A percentile compares a stretch with the other conserved stretches of the same genome.
Evolutionary conservation across 371 early-diverging fungal species (phyloP).

Genomic region (Coemansia sp.): DNA sequence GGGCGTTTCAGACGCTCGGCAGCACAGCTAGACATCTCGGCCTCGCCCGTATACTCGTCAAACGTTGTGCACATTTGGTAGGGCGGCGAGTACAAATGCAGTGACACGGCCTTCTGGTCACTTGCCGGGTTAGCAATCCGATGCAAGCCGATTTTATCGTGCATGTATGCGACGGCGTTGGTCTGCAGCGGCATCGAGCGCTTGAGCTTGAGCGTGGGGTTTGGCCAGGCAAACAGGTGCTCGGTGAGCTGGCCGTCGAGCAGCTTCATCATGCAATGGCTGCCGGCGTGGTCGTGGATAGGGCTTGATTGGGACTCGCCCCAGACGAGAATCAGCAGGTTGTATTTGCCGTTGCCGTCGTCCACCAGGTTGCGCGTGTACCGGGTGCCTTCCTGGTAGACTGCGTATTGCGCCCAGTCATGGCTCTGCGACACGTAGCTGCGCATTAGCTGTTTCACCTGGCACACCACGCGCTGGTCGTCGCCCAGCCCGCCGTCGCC

Average conservation of each 20-base stretch:
- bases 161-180: conserved; percentile 85
- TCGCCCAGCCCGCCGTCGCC: conserved; percentile 35
- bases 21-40: conserved; percentile 51
- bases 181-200: conserved; percentile 55
- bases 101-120: conserved; percentile 72
- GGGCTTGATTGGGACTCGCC: conserved; percentile 76
- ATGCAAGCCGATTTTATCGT: conserved; percentile 89
- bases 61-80: conserved; percentile 83
- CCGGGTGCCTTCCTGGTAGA: conserved; percentile 69
- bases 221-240: conserved; percentile 78
- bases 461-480: conserved; percentile 22
- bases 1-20: conserved; percentile 22
- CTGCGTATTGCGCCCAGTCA: conserved; percentile 79
- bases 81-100: conserved; percentile 93
- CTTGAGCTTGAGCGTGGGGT: conserved; percentile 36
- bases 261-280: conserved; percentile 94
- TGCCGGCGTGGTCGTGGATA: conserved; percentile 91
- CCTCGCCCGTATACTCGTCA: conserved; percentile 70
- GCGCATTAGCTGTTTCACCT: conserved; percentile 39
- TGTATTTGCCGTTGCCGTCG: conserved; percentile 91
- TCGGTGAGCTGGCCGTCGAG: conserved; percentile 84
- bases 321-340: conserved; percentile 91
- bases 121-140: conserved; percentile 73
- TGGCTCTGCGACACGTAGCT: conserved; percentile 27
- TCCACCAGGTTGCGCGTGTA: conserved; percentile 90